phyloP scores from a whole-genome alignment of 2,329 filamentous ascomycete genomes.

The Penicillium sp. region DNA sequence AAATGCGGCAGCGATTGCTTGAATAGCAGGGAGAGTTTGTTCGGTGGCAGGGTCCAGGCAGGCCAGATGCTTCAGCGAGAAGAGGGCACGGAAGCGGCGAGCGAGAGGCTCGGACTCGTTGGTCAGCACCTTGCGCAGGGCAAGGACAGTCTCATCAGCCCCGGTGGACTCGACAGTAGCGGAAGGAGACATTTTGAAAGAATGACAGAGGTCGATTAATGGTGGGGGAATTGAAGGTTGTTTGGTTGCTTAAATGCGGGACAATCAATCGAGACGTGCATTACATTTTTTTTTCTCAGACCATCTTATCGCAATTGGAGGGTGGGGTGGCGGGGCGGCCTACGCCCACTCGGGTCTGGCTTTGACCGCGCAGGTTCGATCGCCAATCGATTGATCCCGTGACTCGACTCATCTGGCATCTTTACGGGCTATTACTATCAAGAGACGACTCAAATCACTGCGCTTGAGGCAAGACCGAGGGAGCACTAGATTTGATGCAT shows the following conservation, averaged over 20 bases:
- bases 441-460: too few relatives aligned
- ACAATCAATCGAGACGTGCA: constrained; percentile 9
- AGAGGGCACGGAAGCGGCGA: constrained; percentile 88
- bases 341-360: constrained; percentile 14
- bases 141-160: constrained; percentile 35
- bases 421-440: too few relatives aligned
- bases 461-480: too few relatives aligned
- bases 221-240: background rate
- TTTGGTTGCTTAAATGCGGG: constrained; percentile 2
- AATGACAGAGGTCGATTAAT: background rate
- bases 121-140: constrained; percentile 64
- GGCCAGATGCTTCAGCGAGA: constrained; percentile 93
- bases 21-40: constrained; percentile 57
- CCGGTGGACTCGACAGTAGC: constrained; percentile 23
- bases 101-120: constrained; percentile 78
- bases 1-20: constrained; percentile 85
- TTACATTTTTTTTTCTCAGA: constrained; percentile 17
- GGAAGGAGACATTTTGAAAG: constrained; percentile 27
- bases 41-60: constrained; percentile 54
- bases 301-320: constrained; percentile 38
- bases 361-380: constrained; percentile 11
- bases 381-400: too few relatives aligned
- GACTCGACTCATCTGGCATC: too few relatives aligned
- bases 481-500: too few relatives aligned
- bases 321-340: constrained; percentile 31